Base-by-base conservation (phyloP, 495 filamentous ascomycete species). In the Penicillium longicatenatum region DNA sequence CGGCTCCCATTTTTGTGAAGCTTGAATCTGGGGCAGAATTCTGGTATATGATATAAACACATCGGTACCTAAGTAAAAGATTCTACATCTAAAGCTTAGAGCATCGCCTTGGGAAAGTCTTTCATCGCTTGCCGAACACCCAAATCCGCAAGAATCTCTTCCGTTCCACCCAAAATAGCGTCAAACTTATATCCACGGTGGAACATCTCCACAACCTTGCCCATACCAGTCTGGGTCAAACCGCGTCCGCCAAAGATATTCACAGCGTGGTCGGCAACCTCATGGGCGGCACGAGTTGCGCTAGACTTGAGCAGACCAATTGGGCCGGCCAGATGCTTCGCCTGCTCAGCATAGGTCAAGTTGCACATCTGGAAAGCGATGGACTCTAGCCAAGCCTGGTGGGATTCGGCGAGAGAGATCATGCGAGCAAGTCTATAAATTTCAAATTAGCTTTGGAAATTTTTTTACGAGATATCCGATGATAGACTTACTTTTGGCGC, bases 201-300 rank as follows among this genome's bases (percentile, higher is more conserved):
- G 78, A 93, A 93, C 77, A 86, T 85, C 75, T 94, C 91, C 35
- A 94, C 83, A 22, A 89, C 76, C 42, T 81, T 81, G 26, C 91
- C 91, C 90, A 94, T 96, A 29, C 91, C 91, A 1, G 78, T 82
- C 75, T 92, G 88, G 2, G 90, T 96, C 17, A 96, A 66, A 1
- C 86, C 91, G 58, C 91, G 81, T 6, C 91, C 90, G 44, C 91
- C 91, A 70, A 92, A 96, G 70, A 96, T 91, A 70, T 96, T 92
- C 2, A 89, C 88, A 19, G 89, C 82, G 60, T 90, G 84, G 66
- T 92, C 89, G 54, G 91, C 90, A 65, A 91, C 86, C 67, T 94
- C 90, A 65, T 92, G 88, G 0, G 90, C 88, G 6, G 85, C 83
- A 17, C 88, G 82, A 6, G 91, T 96, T 41, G 79, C 75, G 66